Base-by-base conservation (phyloP, 108 stramenopile genomes). In the Poteriospumella lacustris region DNA sequence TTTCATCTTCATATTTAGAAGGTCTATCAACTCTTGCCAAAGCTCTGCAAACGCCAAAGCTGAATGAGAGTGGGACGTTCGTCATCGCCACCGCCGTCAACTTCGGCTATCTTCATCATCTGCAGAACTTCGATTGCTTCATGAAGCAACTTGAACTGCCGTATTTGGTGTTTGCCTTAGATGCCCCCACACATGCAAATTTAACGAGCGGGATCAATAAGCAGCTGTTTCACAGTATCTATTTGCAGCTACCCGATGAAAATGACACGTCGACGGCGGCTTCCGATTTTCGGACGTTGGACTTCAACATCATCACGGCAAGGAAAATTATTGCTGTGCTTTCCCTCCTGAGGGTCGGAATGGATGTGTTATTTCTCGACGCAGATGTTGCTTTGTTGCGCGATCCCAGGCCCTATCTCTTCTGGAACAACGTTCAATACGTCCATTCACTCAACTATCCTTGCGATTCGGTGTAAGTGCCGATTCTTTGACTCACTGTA, bases 371-470 rank as follows among this genome's bases (percentile, higher is more conserved):
- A 5, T 73, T 73, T 38, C 36, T 31, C 26, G 70, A 73, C 47
- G 33, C 70, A 34, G 70, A 73, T 56, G 70, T 73, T 42, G 70
- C 70, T 56, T 33, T 73, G 9, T 44, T 73, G 36, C 36, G 33
- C 5, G 70, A 73, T 56, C 70, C 70, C 12, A 26, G 26, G 36
- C 70, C 70, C 9, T 56, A 73, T 52, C 12, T 73, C 5, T 28
- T 52, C 28, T 73, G 47, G 43, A 42, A 44, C 3, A 73, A 73
- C 31, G 43, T 73, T 73, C 31, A 73, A 26, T 73, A 73, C 36
- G 47, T 42, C 5, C 70, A 73, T 73, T 73, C 70, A 29, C 3
- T 73, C 5, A 73, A 73, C 42, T 3, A 44, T 73, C 9, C 3
- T n/a, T n/a, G n/a, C n/a, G n/a, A n/a, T n/a, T n/a, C n/a, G n/a